Percentiles rank a stretch among this genome's conserved stretches.
These are phyloP conservation scores for Radiomyces spectabilis DNA, from an alignment of 192 early-diverging fungal species.

Conservation along the genomic window DNA sequence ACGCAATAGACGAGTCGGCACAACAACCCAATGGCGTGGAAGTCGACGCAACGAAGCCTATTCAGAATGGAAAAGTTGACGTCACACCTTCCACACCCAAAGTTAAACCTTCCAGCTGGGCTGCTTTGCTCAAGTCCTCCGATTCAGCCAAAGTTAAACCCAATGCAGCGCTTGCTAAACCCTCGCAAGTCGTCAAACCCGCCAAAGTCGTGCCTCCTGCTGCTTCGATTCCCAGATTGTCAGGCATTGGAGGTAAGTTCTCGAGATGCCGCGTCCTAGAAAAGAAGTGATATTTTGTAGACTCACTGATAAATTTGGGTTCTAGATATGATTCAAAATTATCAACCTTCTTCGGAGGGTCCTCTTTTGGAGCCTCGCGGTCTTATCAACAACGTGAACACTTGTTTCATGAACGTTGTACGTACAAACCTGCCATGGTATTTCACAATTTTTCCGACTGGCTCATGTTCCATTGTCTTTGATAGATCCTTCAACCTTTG, in stretches of 20 bases:
- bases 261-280: not conserved
- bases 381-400: constrained; percentile 94
- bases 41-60: not conserved
- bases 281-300: not conserved
- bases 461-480: not conserved
- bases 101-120: constrained; percentile 33
- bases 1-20: not conserved
- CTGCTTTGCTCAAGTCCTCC: constrained; percentile 25
- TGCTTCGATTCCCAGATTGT: constrained; percentile 5
- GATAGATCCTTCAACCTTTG: constrained; percentile 81
- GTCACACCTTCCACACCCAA: constrained; percentile 20
- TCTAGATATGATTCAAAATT: constrained; percentile 35
- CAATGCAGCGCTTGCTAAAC: not conserved
- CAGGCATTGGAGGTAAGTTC: constrained; percentile 16
- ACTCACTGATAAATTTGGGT: not conserved
- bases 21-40: not conserved
- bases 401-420: constrained; percentile 98
- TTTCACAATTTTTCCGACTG: not conserved
- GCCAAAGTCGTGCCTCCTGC: not conserved
- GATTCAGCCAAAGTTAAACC: not conserved
- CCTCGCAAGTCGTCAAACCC: not conserved
- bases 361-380: constrained; percentile 74
- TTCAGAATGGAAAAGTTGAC: no score
- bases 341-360: constrained; percentile 28
- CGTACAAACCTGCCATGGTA: constrained; percentile 4